Base-by-base conservation (phyloP, 1,139 yeast species). In the Nadsonia commutata region DNA sequence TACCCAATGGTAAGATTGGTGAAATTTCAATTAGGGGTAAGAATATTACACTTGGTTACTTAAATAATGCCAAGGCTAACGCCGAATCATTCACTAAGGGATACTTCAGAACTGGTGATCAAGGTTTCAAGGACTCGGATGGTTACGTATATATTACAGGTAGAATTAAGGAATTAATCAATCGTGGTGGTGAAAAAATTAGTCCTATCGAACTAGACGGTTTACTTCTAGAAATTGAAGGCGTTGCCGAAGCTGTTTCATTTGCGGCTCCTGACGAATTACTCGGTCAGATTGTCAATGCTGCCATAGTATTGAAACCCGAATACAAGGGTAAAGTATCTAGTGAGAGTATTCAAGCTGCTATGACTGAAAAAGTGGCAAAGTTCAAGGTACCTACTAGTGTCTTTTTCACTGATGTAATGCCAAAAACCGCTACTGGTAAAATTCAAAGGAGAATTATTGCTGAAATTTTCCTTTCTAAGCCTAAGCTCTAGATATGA, bases 31-130 rank as follows among this genome's bases (percentile, higher is more conserved):
- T 78, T 48, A 66, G 69, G 51, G 86, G 86, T 16, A 65, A 67
- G 13, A 76, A 79, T 51, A 80, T 80, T 43, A 78, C 85, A 4
- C 65, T 70, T n/a, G 85, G 85, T 1, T 80, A 80, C 58, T 67
- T 78, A 45, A 76, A 78, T 60, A 80, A 80, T 56, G 69, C 67
- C 38, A 75, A 74, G 60, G 86, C 85, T 31, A 80, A 80, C 51
- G 64, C 63, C 38, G 83, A 76, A 49, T 69, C 79, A 27, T 79
- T 77, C 59, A 72, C 80, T 7, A 53, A 56, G 42, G 74, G 76
- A 31, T 78, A 67, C 60, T 80, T 80, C 69, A 69, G 55, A 22
- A 59, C 64, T 13, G 64, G 64, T 1, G 64, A 60, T 40, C 62
- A 59, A 46, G 64, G 63, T n/a, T 42, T 45, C 19, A 51, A 60